Conservation (phyloP, 208 protist genomes). For the Leishmania martiniquensis region DNA sequence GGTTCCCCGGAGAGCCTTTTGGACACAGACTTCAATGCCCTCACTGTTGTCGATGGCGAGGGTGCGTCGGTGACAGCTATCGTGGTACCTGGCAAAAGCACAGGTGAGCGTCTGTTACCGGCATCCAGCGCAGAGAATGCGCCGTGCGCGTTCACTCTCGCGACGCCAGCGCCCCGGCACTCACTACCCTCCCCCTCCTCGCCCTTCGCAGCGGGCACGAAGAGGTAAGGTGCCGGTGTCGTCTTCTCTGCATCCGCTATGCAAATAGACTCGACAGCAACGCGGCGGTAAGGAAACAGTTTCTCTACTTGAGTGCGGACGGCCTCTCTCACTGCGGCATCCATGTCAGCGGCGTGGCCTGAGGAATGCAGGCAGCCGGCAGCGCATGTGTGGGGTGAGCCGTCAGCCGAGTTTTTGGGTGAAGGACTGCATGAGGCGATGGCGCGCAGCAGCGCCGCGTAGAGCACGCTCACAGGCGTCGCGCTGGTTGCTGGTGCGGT, state of each 20-base stretch:
- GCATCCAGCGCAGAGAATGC: background rate
- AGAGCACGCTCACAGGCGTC: slow-evolving; percentile 16
- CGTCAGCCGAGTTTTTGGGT: background rate
- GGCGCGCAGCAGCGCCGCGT: slow-evolving; percentile 16
- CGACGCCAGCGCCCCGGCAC: slow-evolving; percentile 5
- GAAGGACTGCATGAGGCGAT: background rate
- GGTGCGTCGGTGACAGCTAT: background rate
- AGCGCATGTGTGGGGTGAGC: slow-evolving; percentile 4
- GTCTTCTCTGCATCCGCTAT: background rate
- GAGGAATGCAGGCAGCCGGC: too few species aligned
- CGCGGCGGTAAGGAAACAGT: slow-evolving; percentile 23
- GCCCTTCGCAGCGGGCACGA: background rate
- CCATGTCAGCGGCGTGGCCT: slow-evolving; percentile 13
- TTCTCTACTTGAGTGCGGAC: slow-evolving; percentile 9
- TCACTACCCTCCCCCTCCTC: background rate
- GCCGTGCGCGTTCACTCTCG: background rate
- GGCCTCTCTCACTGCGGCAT: background rate
- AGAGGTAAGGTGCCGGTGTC: background rate
- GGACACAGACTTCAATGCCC: background rate
- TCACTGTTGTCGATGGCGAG: background rate
- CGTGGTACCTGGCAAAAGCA: background rate
- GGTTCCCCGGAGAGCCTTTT: background rate
- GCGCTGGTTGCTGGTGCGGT: background rate
- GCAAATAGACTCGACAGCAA: slow-evolving; percentile 11
- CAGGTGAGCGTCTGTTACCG: background rate